Evolutionary conservation across 139 green algal genomes (phyloP).

Genomic region (Tetraselmis striata): DNA sequence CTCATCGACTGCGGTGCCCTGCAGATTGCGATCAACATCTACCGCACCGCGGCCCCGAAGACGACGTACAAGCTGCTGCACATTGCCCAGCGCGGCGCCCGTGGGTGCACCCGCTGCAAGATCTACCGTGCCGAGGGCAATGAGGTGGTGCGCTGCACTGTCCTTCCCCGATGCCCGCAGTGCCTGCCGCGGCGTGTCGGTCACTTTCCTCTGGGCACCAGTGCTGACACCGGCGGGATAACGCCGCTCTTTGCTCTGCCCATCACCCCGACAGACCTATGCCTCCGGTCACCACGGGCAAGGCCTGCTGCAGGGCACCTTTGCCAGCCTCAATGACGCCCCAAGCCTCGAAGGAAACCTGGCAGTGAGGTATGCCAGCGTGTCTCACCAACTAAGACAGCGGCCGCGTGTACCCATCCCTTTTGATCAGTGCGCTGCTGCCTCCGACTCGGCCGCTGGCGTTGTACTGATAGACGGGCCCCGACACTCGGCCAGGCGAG

Average conservation of each 20-base stretch:
- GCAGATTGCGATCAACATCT: background rate
- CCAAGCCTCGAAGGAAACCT: background rate
- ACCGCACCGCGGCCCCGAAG: background rate
- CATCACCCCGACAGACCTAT: background rate
- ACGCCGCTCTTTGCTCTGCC: too few species aligned
- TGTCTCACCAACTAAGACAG: too few species aligned
- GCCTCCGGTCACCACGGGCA: background rate
- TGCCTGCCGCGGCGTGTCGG: too few species aligned
- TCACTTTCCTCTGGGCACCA: too few species aligned
- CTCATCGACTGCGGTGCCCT: background rate
- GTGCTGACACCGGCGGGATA: too few species aligned
- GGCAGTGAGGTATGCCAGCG: background rate
- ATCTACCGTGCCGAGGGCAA: background rate
- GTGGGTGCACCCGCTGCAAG: background rate
- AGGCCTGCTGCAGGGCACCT: background rate
- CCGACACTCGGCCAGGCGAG: background rate
- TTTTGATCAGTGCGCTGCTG: background rate
- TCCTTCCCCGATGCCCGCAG: too few species aligned
- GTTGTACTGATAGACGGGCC: too few species aligned
- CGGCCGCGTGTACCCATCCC: too few species aligned
- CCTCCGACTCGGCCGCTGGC: too few species aligned
- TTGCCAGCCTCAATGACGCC: background rate
- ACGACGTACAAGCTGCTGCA: background rate
- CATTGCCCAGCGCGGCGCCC: background rate
- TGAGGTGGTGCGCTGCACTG: background rate